These are phyloP conservation scores for Ceratocystis variospora DNA, from an alignment of 2,329 filamentous ascomycete genomes.

Conservation along the genomic window DNA sequence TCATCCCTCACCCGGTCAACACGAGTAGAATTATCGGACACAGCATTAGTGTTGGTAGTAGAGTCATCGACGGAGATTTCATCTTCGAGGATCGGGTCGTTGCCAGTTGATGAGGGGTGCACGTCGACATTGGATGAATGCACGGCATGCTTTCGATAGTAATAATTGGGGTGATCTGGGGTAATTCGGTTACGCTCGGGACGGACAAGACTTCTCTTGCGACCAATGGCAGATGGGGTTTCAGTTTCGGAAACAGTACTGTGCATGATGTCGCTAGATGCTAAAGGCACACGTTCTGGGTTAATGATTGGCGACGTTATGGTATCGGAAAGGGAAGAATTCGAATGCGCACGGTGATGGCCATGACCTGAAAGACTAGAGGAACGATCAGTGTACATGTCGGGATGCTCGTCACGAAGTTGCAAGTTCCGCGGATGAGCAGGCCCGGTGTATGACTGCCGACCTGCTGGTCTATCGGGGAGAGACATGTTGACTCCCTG, in stretches of 20 bases:
- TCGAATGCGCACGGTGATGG: conserved; percentile 44
- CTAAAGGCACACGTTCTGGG: conserved; percentile 44
- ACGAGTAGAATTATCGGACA: conserved; percentile 33
- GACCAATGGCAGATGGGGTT: conserved; percentile 32
- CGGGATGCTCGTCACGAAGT: conserved; percentile 49
- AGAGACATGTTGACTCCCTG: conserved; percentile 40
- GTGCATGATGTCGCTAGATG: conserved; percentile 30
- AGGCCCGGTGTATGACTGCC: conserved; percentile 46
- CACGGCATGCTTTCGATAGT: conserved; percentile 88
- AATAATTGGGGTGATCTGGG: conserved; percentile 80
- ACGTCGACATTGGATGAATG: conserved; percentile 87
- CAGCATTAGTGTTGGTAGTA: conserved; percentile 32
- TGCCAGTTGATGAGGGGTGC: conserved; percentile 79
- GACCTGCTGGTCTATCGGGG: conserved; percentile 50
- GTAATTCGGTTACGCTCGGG: conserved; percentile 81
- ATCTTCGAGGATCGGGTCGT: conserved; percentile 76
- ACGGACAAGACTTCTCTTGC: conserved; percentile 78
- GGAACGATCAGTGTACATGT: conserved; percentile 53
- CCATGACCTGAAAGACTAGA: conserved; percentile 31
- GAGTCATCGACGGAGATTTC: conserved; percentile 48
- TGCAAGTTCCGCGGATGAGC: conserved; percentile 56
- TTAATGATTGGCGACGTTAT: conserved; percentile 40
- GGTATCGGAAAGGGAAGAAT: conserved; percentile 45
- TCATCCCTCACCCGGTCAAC: conserved; percentile 27
- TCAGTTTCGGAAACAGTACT: conserved; percentile 19